Base-by-base conservation (phyloP, 345 rosid genomes). In the Mallotus nudiflorus region DNA sequence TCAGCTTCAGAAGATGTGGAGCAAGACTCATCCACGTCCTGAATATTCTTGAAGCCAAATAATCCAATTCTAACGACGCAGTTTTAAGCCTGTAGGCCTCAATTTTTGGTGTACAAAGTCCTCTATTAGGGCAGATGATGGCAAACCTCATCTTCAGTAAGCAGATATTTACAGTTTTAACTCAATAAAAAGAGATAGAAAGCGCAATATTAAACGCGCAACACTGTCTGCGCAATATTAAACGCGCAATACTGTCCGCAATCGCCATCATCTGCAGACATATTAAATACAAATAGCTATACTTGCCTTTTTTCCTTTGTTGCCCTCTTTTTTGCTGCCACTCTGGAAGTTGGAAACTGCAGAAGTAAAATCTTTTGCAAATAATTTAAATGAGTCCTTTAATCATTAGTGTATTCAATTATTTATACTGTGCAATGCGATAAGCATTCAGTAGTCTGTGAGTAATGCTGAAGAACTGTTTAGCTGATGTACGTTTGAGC, bases 1-100 rank as follows among this genome's bases (percentile, higher is more conserved):
- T 86, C 82, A 18, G 82, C 72, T 79, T 85, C 83, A 37, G 91
- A 84, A 37, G 92, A 83, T 40, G 73, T 59, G 54, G 88, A 73
- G 52, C 80, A 68, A 39, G 91, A 85, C 55, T 78, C 87, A 29
- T 84, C 87, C 52, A 79, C 78, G 62, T 82, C 84, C 27, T 86
- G 77, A 70, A 35, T 37, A 19, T 33, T 42, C 46, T 33, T 14
- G 61, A 76, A 75, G 78, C 80, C 48, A 71, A 78, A 60, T 44
- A 57, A 44, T 55, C 52, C 22, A 49, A 42, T 62, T 67, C 64
- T 52, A 65, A 52, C 67, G 54, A 49, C 49, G 64, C 24, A 65
- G 76, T 46, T 67, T 61, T 52, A n/a, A 57, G 82, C 75, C 40
- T 62, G 19, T 62, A 53, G 60, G 71, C 77, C 74, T 65, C 70